Conservation (phyloP, 2,329 filamentous ascomycete genomes). For the Pseudogymnoascus sp. region DNA sequence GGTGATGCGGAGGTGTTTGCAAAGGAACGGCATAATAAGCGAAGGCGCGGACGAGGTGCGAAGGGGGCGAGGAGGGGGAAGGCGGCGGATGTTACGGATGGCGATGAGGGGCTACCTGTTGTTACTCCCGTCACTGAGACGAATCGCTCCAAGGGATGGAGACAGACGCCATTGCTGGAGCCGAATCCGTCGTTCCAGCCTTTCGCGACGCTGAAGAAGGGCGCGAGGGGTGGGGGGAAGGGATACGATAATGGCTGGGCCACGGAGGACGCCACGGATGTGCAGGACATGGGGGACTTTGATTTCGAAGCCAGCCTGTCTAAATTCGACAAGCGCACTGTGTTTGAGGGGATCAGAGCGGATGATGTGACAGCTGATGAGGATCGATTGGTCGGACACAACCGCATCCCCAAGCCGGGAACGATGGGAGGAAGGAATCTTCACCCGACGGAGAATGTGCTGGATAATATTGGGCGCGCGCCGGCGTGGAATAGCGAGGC, state of each 20-base stretch:
- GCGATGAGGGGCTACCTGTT: slow-evolving; percentile 25
- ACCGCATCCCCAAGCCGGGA: slow-evolving; percentile 59
- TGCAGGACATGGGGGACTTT: slow-evolving; percentile 88
- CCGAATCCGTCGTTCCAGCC: slow-evolving; percentile 56
- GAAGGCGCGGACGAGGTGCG: not conserved
- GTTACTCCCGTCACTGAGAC: slow-evolving; percentile 36
- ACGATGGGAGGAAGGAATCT: slow-evolving; percentile 80
- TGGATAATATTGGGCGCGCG: slow-evolving; percentile 42
- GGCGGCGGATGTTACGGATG: slow-evolving; percentile 27
- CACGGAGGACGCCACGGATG: slow-evolving; percentile 90
- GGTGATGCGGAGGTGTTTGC: slow-evolving; percentile 21
- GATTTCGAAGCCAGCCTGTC: slow-evolving; percentile 85
- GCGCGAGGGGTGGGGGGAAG: slow-evolving; percentile 36
- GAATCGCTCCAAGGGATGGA: slow-evolving; percentile 55
- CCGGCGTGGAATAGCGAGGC: slow-evolving; percentile 64
- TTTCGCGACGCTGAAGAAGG: slow-evolving; percentile 52
- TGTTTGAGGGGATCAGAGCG: slow-evolving; percentile 86
- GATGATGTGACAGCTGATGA: slow-evolving; percentile 86
- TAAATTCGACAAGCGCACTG: slow-evolving; percentile 86
- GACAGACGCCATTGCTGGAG: slow-evolving; percentile 57
- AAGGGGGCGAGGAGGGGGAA: slow-evolving; percentile 14
- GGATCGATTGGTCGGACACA: slow-evolving; percentile 83
- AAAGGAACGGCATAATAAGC: slow-evolving; percentile 5
- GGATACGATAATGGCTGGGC: slow-evolving; percentile 74
- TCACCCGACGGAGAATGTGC: slow-evolving; percentile 84